Evolutionary conservation across 179 eudicot genomes (phyloP), one percentile per base, ranked within the genome.

Genomic region (Beta corolliflora): DNA sequence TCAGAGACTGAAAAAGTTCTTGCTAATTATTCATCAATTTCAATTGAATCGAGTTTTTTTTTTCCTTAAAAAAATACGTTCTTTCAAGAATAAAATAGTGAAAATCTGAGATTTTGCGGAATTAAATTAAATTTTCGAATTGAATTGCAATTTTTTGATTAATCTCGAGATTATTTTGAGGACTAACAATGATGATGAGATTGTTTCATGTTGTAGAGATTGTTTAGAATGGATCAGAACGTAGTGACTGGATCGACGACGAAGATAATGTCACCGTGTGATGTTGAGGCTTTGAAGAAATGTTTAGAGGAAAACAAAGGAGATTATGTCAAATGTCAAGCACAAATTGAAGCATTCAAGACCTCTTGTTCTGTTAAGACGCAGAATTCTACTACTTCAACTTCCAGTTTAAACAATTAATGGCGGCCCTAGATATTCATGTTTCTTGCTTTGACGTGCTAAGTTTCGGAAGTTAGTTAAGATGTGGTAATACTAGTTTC

Each of bases 251-350:
- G 76, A 36, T 81, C 71, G 13, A 78, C 69, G 84, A 92, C 84
- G 89, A 92, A 90, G 84, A 81, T 85, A 3, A 53, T 73, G 85
- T 92, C 97, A 55, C 86, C 92, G 0, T 94, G 97, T 80, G 98
- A 93, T 80, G 94, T 91, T 44, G 91, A 93, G 66, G 97, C 98
- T 65, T 84, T 94, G 67, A 93, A 91, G 89, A 95, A 93, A 83
- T 95, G 98, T 80, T 88, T 92, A 86, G 90, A 93, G 73, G 95
- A 93, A 77, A 89, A 92, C 82, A 92, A 95, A 90, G 98, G 97
- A 9, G 94, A 95, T 74, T 86, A 89, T 58, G 81, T 87, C 1
- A 95, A 93, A 81, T 95, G 97, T 85, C 96, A 87, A 83, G 79
- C 94, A 9, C 97, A 92, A 1, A 87, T 94, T 12, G 91, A 93